Evolutionary conservation across 1,284 basidiomycete species (phyloP), one percentile per base, ranked within the genome.

Genomic region (Macrocystidia cucumis): DNA sequence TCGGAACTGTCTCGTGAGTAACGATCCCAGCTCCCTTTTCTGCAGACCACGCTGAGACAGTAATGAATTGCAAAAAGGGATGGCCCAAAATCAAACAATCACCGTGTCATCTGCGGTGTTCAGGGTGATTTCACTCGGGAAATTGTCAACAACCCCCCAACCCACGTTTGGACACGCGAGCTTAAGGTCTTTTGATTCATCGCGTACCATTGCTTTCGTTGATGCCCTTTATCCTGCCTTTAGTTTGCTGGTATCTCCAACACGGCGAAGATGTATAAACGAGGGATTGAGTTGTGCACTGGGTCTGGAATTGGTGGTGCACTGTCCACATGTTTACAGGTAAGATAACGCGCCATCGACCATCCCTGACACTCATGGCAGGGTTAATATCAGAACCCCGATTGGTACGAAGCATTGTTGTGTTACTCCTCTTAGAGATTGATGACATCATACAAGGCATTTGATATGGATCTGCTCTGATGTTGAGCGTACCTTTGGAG

Each of bases 261-360:
- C 51, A 84, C 82, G 1, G 85, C 82, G 4, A 72, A 62, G 1
- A 49, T 88, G 9, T 88, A 87, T 57, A 82, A 69, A 46, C 75
- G 84, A 42, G 85, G 84, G 13, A 78, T 88, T 48, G 77, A 83
- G 50, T 76, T 88, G 42, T 88, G 85, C 55, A 88, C 85, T 3
- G 85, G 84, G 26, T 86, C 84, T n/a, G 84, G 85, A 34, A 71
- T 88, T 30, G 84, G 85, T 19, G 83, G 84, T 20, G 82, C 81
- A 1, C 67, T 87, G n/a, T 77, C 84, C 9, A 87, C 84, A 19
- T 86, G 80, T 54, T 65, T 86, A 37, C 84, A 87, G 63, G 66
- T 65, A 33, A 40, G 52, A 40, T 14, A 23, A 14, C 9, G n/a
- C 31, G 29, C n/a, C n/a, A n/a, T n/a, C n/a, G n/a, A n/a, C n/a